phyloP scores from a whole-genome alignment of 345 rosid genomes.

The Iberis pinnata region DNA sequence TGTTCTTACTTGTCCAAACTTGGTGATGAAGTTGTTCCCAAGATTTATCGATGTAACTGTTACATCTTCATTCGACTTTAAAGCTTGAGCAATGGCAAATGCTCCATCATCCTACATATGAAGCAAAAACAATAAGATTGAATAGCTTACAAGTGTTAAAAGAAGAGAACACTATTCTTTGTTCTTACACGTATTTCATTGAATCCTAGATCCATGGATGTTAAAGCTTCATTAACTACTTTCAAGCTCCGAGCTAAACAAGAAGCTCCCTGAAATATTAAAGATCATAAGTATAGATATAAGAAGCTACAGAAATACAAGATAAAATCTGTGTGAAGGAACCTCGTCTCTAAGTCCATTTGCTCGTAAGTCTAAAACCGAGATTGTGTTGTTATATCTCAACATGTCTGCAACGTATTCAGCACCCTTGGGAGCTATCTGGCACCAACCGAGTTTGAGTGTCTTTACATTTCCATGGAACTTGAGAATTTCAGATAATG shows the following conservation, averaged over 20 bases:
- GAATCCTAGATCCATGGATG: slow-evolving; percentile 80
- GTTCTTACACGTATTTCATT: slow-evolving; percentile 78
- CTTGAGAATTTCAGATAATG: slow-evolving; percentile 79
- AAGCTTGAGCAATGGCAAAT: slow-evolving; percentile 88
- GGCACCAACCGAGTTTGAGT: slow-evolving; percentile 98
- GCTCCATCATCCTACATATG: slow-evolving; percentile 81
- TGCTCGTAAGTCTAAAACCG: slow-evolving; percentile 81
- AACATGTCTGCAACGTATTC: slow-evolving; percentile 75
- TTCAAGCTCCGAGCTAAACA: slow-evolving; percentile 84
- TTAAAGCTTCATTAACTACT: slow-evolving; percentile 91
- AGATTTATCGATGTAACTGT: slow-evolving; percentile 72
- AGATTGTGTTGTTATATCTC: slow-evolving; percentile 77
- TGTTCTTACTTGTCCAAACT: slow-evolving; percentile 82
- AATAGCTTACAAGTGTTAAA: not conserved
- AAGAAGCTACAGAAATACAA: not conserved
- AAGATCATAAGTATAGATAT: not conserved
- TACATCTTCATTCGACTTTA: slow-evolving; percentile 88
- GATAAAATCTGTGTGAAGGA: slow-evolving; percentile 19
- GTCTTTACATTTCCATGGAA: slow-evolving; percentile 76
- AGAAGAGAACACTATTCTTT: not conserved
- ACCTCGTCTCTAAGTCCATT: slow-evolving; percentile 94
- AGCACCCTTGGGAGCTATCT: slow-evolving; percentile 89
- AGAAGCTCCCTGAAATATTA: slow-evolving; percentile 69
- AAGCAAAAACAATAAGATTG: not conserved
- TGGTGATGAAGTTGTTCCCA: slow-evolving; percentile 79